A percentile compares a stretch with the other conserved stretches of the same genome.
These are phyloP conservation scores for Austroboletus rostrupii DNA, from an alignment of 1,284 basidiomycete species.

Conservation along the genomic window DNA sequence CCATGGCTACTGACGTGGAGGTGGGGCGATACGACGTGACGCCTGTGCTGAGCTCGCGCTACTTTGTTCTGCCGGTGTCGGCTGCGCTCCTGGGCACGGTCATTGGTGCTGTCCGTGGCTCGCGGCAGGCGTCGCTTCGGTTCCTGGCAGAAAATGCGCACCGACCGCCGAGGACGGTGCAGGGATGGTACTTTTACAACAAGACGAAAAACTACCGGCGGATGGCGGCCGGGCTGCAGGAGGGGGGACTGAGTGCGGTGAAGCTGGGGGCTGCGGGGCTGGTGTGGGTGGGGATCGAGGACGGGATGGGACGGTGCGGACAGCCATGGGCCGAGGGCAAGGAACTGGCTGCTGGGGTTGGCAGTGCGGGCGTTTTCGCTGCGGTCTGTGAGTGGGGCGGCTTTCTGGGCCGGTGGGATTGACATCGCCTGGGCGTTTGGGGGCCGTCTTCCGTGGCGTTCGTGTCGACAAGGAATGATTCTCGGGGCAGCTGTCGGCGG, in stretches of 20 bases:
- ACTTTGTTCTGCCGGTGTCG: slow-evolving; percentile 47
- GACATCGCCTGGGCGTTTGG: slow-evolving; percentile 14
- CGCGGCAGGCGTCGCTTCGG: slow-evolving; percentile 52
- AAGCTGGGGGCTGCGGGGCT: slow-evolving; percentile 53
- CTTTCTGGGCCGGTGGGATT: not conserved
- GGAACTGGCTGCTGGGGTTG: slow-evolving; percentile 63
- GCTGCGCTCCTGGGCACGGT: slow-evolving; percentile 59
- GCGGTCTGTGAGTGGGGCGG: slow-evolving; percentile 51
- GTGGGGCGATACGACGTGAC: slow-evolving; percentile 26
- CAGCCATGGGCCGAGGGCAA: slow-evolving; percentile 42
- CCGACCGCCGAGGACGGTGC: slow-evolving; percentile 72
- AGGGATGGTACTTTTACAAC: slow-evolving; percentile 90
- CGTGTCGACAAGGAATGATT: slow-evolving; percentile 44
- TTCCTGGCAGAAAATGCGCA: slow-evolving; percentile 69
- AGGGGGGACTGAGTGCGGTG: slow-evolving; percentile 54
- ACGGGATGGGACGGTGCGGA: slow-evolving; percentile 50
- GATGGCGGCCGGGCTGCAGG: slow-evolving; percentile 67
- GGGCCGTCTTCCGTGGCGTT: slow-evolving; percentile 62
- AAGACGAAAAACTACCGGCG: slow-evolving; percentile 89
- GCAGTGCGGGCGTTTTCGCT: slow-evolving; percentile 57
- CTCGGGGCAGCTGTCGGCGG: slow-evolving; percentile 54
- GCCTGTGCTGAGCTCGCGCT: slow-evolving; percentile 30
- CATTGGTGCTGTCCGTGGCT: slow-evolving; percentile 70
- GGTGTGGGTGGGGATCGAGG: slow-evolving; percentile 69
- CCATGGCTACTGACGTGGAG: slow-evolving; percentile 14